Evolutionary conservation across 1,139 yeast species (phyloP), one percentile per base, ranked within the genome.

Genomic region (Yamadazyma buinensis): DNA sequence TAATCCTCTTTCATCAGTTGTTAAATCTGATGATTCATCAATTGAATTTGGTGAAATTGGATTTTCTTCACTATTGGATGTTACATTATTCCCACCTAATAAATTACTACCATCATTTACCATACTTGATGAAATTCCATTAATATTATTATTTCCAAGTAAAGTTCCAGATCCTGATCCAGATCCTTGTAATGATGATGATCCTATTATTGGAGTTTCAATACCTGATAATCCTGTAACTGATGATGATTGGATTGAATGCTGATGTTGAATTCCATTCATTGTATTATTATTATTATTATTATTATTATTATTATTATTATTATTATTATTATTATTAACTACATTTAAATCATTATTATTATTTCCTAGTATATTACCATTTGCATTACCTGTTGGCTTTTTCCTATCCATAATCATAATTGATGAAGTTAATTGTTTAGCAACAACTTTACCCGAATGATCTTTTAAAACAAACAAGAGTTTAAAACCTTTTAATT

Each of bases 401-500:
- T 84, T 83, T 68, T 92, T 94, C 54, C 95, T 82, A 59, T 92
- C 97, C 79, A 94, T 88, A 36, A 90, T 88, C 77, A 86, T 80
- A 21, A 92, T 85, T 2, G 88, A 77, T 7, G 80, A 67, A 1
- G 95, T 75, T 7, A 83, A 57, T 26, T 80, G 77, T 49, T 81
- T 82, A 10, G 92, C 97, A 17, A 90, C 72, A 6, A 87, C 69
- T 19, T 67, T 64, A 26, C 80, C 84, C 9, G 63, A 54, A 37
- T 65, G 53, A 55, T 90, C 78, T 42, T 77, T 80, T 29, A 88
- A 56, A 4, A 87, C 79, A 47, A 88, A 79, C 29, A 88, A 64
- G 26, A 90, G 65, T 48, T 73, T 72, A 63, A 88, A 92, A 1
- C 97, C 97, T 34, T 75, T 75, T 20, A 80, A 67, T 42, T 90